Evolutionary conservation across 768 basidiomycete genomes (phyloP), one percentile per base, ranked within the genome.

Genomic region (Suillus decipiens): DNA sequence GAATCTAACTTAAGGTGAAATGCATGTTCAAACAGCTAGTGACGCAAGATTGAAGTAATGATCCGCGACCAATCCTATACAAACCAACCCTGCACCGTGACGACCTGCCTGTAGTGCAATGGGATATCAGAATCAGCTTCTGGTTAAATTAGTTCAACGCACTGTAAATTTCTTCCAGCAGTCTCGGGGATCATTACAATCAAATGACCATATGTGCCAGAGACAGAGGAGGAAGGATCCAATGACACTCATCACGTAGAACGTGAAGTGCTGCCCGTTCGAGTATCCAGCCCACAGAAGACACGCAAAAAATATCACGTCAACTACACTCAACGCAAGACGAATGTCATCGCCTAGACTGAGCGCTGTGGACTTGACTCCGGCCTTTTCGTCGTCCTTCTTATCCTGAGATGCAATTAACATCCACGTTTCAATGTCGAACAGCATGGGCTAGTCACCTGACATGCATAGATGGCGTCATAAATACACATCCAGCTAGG

Each of bases 381-480:
- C 89, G 61, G 84, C 86, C 59, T 84, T 81, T 48, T 87, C 73
- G 73, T 92, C 92, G 75, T 92, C 92, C 61, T 80, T 74, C 61
- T 88, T 87, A 73, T 93, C 92, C 78, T 92, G 84, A 71, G 89
- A 90, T 19, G 90, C 92, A 63, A 89, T 87, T 14, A 88, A 87
- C 71, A 90, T 81, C 55, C 31, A 34, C 19, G 4, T 10, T 22
- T 28, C 22, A 36, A 0, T n/a, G 31, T 0, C 22, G 7, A 15
- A 37, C 11, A 5, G 22, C 3, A 22, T 22, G 11, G 12, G 14
- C 14, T 8, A 55, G n/a, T 55, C 15, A 50, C 92, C 78, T 92
- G 85, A 70, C 90, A 91, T 14, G 90, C 91, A 70, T 93, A 93
- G 64, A 89, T 86, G 9, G 88, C 88, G 72, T 90, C 82, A 12